These are phyloP conservation scores for Fusarium sambucinum DNA, from an alignment of 2,329 filamentous ascomycete genomes.

Conservation along the genomic window DNA sequence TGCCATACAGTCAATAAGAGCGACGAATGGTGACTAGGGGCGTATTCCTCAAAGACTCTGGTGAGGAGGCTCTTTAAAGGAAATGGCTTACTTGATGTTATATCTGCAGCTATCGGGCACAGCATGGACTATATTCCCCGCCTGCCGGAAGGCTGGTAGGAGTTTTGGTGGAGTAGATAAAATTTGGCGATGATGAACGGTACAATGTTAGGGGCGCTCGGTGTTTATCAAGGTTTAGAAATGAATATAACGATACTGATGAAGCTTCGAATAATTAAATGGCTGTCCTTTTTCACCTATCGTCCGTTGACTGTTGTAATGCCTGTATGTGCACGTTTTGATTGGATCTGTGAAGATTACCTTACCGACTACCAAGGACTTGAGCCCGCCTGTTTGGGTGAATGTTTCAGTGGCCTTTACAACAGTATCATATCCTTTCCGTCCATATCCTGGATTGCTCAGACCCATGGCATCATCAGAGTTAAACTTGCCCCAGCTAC, in stretches of 20 bases:
- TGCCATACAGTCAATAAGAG: constrained; percentile 46
- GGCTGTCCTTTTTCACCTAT: background rate
- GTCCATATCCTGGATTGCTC: no score
- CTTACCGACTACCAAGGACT: no score
- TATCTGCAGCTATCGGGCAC: constrained; percentile 1
- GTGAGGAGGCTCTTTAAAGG: constrained; percentile 9
- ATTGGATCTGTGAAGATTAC: no score
- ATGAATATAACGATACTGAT: constrained; percentile 8
- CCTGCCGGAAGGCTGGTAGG: background rate
- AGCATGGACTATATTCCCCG: background rate
- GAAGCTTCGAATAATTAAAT: background rate
- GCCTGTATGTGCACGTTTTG: background rate
- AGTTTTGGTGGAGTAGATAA: background rate
- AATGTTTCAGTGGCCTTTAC: no score
- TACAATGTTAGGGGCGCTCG: background rate
- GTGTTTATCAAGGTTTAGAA: background rate
- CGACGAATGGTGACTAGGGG: constrained; percentile 40
- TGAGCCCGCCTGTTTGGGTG: no score
- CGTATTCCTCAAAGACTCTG: constrained; percentile 12
- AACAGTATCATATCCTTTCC: no score
- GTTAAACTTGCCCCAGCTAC: no score
- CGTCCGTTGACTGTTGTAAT: background rate
- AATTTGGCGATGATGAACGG: background rate
- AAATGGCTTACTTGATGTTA: constrained; percentile 7
- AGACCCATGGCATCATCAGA: no score